Base-by-base conservation (phyloP, 768 basidiomycete species). In the Fomitopsis serialis region DNA sequence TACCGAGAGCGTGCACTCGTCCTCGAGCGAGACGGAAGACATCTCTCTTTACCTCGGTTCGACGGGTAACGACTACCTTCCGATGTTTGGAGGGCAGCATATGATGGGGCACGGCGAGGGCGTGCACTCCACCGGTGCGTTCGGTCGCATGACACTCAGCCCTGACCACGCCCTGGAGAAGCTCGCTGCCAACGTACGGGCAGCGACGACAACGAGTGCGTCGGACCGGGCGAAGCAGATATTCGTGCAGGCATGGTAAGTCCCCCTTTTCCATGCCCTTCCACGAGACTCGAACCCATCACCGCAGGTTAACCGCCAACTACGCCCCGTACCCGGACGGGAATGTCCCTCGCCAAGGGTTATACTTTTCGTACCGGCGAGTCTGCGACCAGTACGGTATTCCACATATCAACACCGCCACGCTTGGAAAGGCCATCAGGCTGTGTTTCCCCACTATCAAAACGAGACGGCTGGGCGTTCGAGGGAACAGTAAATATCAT, bases 401-500 rank as follows among this genome's bases (percentile, higher is more conserved):
- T 56, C 90, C 89, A 49, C 91, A 95, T 65, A 92, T 96, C 75
- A 97, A 95, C 76, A 92, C 93, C 35, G 94, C 94, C 60, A 93
- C 93, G 1, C 79, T 97, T 62, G 94, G 94, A 57, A 97, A 97
- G 70, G 92, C 93, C 44, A 93, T 97, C 65, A 80, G 92, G 57
- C 80, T 90, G 51, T 94, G 92, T 68, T 97, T 93, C 73, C 91
- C 91, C 46, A 90, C 88, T 57, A 94, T 97, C 78, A 95, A 93
- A 80, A 96, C 94, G 48, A 79, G 94, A 60, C 87, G 94, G 54
- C 72, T 97, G 55, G 94, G 94, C 55, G 92, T 92, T 54, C 76
- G 94, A 71, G 93, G 93, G 48, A 94, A 96, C 75, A 92, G 89
- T 74, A 95, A 94, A 78, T 96, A 96, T 72, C 92, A 95, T 71